A percentile compares a stretch with the other conserved stretches of the same genome.
Conservation (phyloP, 169 alveolate species). For the Neospora caninum region DNA sequence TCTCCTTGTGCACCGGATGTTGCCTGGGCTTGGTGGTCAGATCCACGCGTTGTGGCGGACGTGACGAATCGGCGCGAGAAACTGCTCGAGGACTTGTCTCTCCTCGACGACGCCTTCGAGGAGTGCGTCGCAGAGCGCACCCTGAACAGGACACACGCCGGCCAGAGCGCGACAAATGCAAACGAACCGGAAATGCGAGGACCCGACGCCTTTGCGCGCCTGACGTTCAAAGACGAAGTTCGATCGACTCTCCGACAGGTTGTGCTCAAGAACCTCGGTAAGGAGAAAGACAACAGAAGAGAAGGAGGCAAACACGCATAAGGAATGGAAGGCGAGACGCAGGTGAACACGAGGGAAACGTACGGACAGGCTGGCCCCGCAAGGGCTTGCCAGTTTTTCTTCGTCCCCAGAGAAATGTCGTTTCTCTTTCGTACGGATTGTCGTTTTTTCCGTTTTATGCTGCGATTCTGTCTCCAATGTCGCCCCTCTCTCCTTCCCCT, state of each 20-base stretch:
- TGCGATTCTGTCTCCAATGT: too few species aligned
- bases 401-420: too few species aligned
- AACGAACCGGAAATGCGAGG: not conserved
- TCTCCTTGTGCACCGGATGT: not conserved
- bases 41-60: not conserved
- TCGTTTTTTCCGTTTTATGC: too few species aligned
- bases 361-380: too few species aligned
- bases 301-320: not conserved
- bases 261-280: slow-evolving; percentile 30
- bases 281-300: not conserved
- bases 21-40: slow-evolving; percentile 32
- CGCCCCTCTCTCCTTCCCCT: too few species aligned
- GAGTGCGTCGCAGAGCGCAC: not conserved
- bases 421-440: too few species aligned
- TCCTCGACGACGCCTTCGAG: slow-evolving; percentile 54
- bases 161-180: not conserved
- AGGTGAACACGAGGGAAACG: not conserved
- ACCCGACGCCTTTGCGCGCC: not conserved
- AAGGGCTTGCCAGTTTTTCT: too few species aligned
- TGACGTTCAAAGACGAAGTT: not conserved
- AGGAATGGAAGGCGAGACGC: not conserved
- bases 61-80: slow-evolving; percentile 35
- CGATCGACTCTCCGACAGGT: slow-evolving; percentile 39
- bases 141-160: not conserved
- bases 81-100: slow-evolving; percentile 48